Conservation (phyloP, 495 filamentous ascomycete species). For the Lasiosphaeria ovina region DNA sequence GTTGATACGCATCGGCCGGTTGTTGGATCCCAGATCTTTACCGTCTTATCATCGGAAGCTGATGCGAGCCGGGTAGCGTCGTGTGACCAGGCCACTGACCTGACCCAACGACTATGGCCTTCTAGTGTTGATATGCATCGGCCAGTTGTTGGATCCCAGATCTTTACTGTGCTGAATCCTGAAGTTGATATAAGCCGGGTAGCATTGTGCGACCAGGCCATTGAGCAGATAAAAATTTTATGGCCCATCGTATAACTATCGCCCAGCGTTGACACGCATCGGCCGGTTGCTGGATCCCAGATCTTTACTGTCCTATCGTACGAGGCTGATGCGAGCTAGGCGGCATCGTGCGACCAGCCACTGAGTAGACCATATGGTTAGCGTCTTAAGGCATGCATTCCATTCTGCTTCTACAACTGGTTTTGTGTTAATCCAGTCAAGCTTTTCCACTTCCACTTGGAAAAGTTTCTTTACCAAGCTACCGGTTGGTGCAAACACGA, state of each 20-base stretch:
- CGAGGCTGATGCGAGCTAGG: not conserved
- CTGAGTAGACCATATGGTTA: too few relatives aligned
- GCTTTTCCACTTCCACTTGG: conserved; percentile 5
- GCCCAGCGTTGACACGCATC: not conserved
- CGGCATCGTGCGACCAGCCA: too few relatives aligned
- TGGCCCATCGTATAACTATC: not conserved
- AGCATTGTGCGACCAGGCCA: not conserved
- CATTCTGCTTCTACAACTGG: conserved; percentile 11
- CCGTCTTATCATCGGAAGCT: not conserved
- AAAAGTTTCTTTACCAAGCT: conserved; percentile 9
- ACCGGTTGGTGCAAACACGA: conserved; percentile 5
- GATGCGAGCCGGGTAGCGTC: not conserved
- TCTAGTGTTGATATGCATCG: not conserved
- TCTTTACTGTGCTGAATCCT: not conserved
- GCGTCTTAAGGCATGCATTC: conserved; percentile 9
- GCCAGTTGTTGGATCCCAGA: not conserved
- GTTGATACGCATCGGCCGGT: not conserved
- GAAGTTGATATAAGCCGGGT: not conserved
- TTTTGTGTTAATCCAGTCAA: conserved; percentile 5
- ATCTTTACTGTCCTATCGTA: not conserved
- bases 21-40: not conserved
- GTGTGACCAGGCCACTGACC: not conserved
- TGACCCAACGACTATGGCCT: not conserved
- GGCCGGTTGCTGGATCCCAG: not conserved
- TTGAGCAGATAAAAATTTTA: not conserved